Percentiles rank a stretch among this genome's conserved stretches.
phyloP scores from a whole-genome alignment of 257 asterid species.

The Lavandula angustifolia region DNA sequence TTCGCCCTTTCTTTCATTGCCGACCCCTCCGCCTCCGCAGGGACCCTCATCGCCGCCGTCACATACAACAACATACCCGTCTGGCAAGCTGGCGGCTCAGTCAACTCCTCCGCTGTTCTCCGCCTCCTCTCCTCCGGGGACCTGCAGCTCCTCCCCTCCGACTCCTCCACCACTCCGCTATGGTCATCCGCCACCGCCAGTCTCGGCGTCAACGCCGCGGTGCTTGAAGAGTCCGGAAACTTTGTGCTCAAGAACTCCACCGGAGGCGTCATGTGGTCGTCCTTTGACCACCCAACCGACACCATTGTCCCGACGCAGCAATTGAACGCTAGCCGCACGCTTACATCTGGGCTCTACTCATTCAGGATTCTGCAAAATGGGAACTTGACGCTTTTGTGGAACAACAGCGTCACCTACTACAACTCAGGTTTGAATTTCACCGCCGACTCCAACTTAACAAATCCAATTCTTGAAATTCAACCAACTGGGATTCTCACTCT shows the following conservation, averaged over 20 bases:
- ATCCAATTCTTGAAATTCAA: constrained; percentile 51
- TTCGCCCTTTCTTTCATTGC: constrained; percentile 42
- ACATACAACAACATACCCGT: constrained; percentile 37
- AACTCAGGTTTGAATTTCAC: constrained; percentile 68
- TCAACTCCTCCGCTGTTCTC: constrained; percentile 44
- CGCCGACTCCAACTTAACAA: constrained; percentile 35
- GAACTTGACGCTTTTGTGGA: constrained; percentile 71
- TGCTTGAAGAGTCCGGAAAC: constrained; percentile 48
- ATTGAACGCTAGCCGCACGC: constrained; percentile 35
- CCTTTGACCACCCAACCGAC: constrained; percentile 73
- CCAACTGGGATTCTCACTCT: constrained; percentile 58
- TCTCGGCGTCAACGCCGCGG: constrained; percentile 44
- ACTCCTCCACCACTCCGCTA: constrained; percentile 42
- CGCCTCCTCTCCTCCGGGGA: constrained; percentile 49
- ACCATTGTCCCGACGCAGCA: constrained; percentile 63
- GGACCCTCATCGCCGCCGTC: constrained; percentile 44
- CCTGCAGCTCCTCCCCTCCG: constrained; percentile 54
- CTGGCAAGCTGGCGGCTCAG: constrained; percentile 43
- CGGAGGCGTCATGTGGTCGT: constrained; percentile 60
- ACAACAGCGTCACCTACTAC: constrained; percentile 49
- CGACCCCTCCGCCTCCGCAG: constrained; percentile 34
- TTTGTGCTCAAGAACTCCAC: constrained; percentile 57
- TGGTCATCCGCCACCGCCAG: constrained; percentile 54
- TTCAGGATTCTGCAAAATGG: constrained; percentile 50
- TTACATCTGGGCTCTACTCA: constrained; percentile 55